Base-by-base conservation (phyloP, 2,329 filamentous ascomycete genomes). In the Apiospora sp. region DNA sequence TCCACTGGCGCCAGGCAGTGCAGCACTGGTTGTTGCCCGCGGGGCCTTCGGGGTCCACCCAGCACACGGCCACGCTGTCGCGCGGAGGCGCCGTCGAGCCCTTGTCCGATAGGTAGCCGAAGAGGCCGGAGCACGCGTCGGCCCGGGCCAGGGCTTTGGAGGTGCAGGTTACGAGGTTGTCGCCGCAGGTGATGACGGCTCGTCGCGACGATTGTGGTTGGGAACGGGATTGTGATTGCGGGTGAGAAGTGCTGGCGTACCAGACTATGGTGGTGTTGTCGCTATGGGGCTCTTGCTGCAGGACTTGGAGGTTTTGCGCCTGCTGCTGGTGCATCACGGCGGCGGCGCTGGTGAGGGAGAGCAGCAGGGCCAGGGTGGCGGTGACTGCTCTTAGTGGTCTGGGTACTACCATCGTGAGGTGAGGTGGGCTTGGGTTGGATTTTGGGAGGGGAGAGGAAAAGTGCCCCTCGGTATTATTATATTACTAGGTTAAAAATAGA, bases 41-140 rank as follows among this genome's bases (percentile, higher is more conserved):
- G 41, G 12, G 8, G 68, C 3, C 12, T 30, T 51, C 24, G 34
- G 48, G 68, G 27, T 54, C 46, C 12, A 70, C 48, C 44, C 34
- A 51, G 48, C 68, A 70, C 14, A 70, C 68, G 68, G 68, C 46
- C 24, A 70, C 68, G 48, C 7, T 24, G 19, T 70, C 48, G 27
- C 46, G 48, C 44, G 68, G 68, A 8, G 68, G 34, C 27, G 46
- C 19, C 27, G 27, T 54, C 22, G 24, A 8, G 19, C 24, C 19
- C 46, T 54, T 70, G 48, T 30, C 30, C 30, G 27, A 19, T 30
- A 70, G 68, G 48, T 70, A 70, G 30, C 51, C 48, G 68, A 70
- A 70, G 27, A 70, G 68, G 24, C 27, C 44, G 22, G 68, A 41
- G 68, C 68, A 70, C 34, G 68, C 54, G 48, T 70, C 68, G 48